Base-by-base conservation (phyloP, 192 early-diverging fungal genomes). In the Endogone sp. region DNA sequence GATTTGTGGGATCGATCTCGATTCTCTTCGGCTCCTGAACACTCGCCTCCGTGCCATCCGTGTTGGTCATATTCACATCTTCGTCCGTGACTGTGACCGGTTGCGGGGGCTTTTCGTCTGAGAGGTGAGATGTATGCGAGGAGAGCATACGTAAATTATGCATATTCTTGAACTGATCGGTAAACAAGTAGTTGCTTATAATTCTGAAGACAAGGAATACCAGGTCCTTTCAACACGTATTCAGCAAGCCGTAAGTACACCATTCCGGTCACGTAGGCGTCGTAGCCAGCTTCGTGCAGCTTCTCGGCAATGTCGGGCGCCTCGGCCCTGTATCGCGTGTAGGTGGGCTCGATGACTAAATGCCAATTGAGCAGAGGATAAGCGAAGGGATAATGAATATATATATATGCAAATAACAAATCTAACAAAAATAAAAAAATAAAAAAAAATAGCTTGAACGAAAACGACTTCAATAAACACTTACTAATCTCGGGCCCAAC, bases 231-330 rank as follows among this genome's bases (percentile, higher is more conserved):
- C 11, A 80, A 54, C 65, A 86, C 76, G 55, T 74, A 85, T 24
- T 75, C 70, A 20, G 82, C 71, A 73, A 96, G 84, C 2, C 88
- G 83, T 25, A 93, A 75, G 71, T 93, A 96, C 0, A 88, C 79
- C 22, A 87, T 81, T 8, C 96, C 96, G 3, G 96, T 98, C 62
- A 90, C 86, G 73, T 92, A 95, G 0, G 94, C 93, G 76, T 98
- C 96, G 70, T 88, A 98, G 3, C 91, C 96, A 13, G 96, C 96
- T 71, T 98, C 96, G 71, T 98, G 96, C 67, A 83, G 85, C 13
- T 69, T 77, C 3, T 70, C 62, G 16, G 73, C 66, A 30, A 65
- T 67, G 29, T 62, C 28, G n/a, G 26, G 54, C 24, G 62, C 63
- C 21, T 73, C 67, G 25, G n/a, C n/a, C n/a, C 6, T 60, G 24